Conservation (phyloP, 2,329 filamentous ascomycete genomes). For the Whalleya microplaca region DNA sequence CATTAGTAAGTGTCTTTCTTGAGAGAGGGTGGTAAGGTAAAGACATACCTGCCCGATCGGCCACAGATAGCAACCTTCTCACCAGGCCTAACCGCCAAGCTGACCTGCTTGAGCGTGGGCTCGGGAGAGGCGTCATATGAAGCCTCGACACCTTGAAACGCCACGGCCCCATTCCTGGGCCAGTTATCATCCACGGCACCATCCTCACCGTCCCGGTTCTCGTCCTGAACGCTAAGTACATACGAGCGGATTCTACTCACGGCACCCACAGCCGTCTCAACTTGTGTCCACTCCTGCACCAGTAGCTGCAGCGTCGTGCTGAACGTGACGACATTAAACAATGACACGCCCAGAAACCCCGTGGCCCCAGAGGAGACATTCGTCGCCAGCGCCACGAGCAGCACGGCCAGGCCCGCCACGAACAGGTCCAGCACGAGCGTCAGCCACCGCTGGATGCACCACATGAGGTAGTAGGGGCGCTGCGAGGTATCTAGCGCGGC, state of each 20-base stretch:
- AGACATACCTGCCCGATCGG: constrained; percentile 13
- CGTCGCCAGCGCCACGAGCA: constrained; percentile 19
- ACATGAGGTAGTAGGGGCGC: constrained; percentile 40
- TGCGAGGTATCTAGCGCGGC: constrained; percentile 37
- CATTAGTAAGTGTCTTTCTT: too few species aligned
- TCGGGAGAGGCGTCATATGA: too few species aligned
- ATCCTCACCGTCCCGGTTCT: too few species aligned
- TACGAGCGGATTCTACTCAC: too few species aligned
- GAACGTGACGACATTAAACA: constrained; percentile 28
- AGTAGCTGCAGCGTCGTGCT: constrained; percentile 18
- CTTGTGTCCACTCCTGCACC: constrained; percentile 25
- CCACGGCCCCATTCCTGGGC: too few species aligned
- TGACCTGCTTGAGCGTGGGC: too few species aligned
- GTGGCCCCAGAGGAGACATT: too few species aligned
- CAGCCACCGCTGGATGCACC: constrained; percentile 40
- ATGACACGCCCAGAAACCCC: constrained; percentile 20
- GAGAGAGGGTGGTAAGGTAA: too few species aligned
- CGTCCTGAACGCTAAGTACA: too few species aligned
- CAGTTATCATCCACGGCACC: too few species aligned
- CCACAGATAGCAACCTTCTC: constrained; percentile 23
- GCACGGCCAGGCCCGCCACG: constrained; percentile 35
- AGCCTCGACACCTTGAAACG: too few species aligned
- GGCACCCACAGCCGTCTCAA: constrained; percentile 31
- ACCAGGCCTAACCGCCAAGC: constrained; percentile 12
- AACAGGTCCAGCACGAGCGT: constrained; percentile 37